Evolutionary conservation across 169 alveolate species (phyloP).

Genomic region (Cryptosporidium meleagridis): DNA sequence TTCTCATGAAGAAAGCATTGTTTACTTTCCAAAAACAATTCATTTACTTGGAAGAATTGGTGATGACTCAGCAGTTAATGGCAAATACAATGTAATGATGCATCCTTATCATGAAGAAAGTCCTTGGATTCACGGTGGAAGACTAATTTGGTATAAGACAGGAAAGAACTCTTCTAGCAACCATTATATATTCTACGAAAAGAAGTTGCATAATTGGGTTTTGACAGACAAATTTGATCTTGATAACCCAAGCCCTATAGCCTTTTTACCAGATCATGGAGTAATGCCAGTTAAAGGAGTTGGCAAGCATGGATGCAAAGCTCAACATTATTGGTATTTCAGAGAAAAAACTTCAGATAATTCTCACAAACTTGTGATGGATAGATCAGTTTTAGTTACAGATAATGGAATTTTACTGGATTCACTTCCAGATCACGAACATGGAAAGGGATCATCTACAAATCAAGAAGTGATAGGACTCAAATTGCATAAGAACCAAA

Average conservation of each 20-base stretch:
- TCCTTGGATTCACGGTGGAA: conserved; percentile 73
- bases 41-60: conserved; percentile 66
- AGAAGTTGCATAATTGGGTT: conserved; percentile 70
- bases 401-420: conserved; percentile 59
- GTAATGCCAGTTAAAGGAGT: conserved; percentile 75
- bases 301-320: conserved; percentile 70
- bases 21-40: conserved; percentile 59
- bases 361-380: conserved; percentile 58
- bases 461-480: conserved; percentile 48
- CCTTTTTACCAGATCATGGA: conserved; percentile 72
- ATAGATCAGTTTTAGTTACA: conserved; percentile 68
- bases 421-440: conserved; percentile 5
- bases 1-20: conserved; percentile 18
- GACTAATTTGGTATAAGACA: conserved; percentile 61
- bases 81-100: conserved; percentile 73
- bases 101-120: conserved; percentile 75
- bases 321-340: conserved; percentile 72
- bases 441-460: background rate
- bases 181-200: conserved; percentile 57
- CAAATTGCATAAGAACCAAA: conserved; percentile 58
- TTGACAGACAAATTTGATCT: conserved; percentile 61
- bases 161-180: conserved; percentile 25
- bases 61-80: conserved; percentile 27
- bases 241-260: conserved; percentile 51
- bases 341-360: conserved; percentile 28